Conservation (phyloP, 768 basidiomycete species). For the Hortiboletus campestris region DNA sequence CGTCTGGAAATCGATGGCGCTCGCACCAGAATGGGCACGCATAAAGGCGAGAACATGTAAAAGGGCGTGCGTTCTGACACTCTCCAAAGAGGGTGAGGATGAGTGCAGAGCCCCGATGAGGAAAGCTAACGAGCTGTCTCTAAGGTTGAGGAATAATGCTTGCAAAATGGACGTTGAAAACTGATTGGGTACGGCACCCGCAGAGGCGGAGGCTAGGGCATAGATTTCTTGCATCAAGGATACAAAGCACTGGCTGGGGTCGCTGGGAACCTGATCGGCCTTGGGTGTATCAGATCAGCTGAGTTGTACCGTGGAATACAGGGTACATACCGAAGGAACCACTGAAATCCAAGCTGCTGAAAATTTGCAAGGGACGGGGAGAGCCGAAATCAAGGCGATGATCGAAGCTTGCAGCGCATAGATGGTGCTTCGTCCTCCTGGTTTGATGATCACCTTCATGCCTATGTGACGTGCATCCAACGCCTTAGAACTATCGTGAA, state of each 20-base stretch:
- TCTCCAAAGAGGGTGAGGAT: slow-evolving; percentile 23
- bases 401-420: slow-evolving; percentile 59
- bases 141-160: slow-evolving; percentile 63
- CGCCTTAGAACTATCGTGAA: slow-evolving; percentile 36
- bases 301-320: neutral
- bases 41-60: slow-evolving; percentile 80
- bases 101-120: slow-evolving; percentile 71
- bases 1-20: slow-evolving; percentile 74
- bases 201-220: slow-evolving; percentile 56
- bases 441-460: slow-evolving; percentile 54
- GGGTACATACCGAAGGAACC: slow-evolving; percentile 33
- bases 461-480: slow-evolving; percentile 45
- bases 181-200: slow-evolving; percentile 37
- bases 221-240: slow-evolving; percentile 67
- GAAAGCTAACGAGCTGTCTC: slow-evolving; percentile 73
- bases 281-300: slow-evolving; percentile 13
- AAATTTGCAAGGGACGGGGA: slow-evolving; percentile 42
- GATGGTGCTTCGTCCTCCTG: slow-evolving; percentile 54
- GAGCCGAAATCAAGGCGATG: slow-evolving; percentile 47
- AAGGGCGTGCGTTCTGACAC: slow-evolving; percentile 56
- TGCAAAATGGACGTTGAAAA: slow-evolving; percentile 60
- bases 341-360: slow-evolving; percentile 48
- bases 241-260: slow-evolving; percentile 45
- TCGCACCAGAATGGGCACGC: slow-evolving; percentile 59
- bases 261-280: slow-evolving; percentile 8